Base-by-base conservation (phyloP, 2,329 filamentous ascomycete genomes). In the Arthrobotrys entomopaga region DNA sequence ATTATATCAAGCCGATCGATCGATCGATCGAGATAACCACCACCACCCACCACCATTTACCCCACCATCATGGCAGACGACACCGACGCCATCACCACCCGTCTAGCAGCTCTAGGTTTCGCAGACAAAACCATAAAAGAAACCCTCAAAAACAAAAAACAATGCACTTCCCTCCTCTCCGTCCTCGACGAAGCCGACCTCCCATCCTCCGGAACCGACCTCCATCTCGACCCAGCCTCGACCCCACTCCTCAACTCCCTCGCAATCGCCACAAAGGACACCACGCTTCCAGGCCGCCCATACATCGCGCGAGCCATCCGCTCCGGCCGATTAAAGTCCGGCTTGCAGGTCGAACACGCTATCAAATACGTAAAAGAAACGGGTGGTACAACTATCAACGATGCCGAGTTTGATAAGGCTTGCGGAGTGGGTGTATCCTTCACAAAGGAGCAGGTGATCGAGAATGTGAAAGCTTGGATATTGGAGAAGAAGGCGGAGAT, bases 51-150 rank as follows among this genome's bases (percentile, higher is more conserved):
- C 29, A 69, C 20, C 49, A 78, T 78, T n/a, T 34, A 24, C 49
- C 8, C 10, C 49, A 10, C 67, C 29, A 69, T 22, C 49, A 78
- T 78, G 77, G 67, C 72, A 58, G 75, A 76, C 59, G 75, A 73
- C 22, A 65, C 60, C n/a, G 67, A 76, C 64, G 57, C 64, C 29
- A 26, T 74, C 26, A 74, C 77, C 29, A 58, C 69, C 20, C 76
- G 61, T 22, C 77, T 79, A 34, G 57, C 74, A 11, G 69, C 50
- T 42, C 75, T 79, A 2, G 78, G 78, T n/a, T 76, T 79, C 34
- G 71, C 72, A 8, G 77, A 78, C 40, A 79, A 79, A 49, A 65
- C 76, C n/a, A 77, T 79, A 49, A 77, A 78, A 58, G 78, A 79
- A 59, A 72, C 77, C 6, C 60, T 77, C n/a, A 77, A 74, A 53